Percentiles rank a stretch among this genome's conserved stretches.
Conservation (phyloP, 371 early-diverging fungal genomes). For the Rhizopus delemar region DNA sequence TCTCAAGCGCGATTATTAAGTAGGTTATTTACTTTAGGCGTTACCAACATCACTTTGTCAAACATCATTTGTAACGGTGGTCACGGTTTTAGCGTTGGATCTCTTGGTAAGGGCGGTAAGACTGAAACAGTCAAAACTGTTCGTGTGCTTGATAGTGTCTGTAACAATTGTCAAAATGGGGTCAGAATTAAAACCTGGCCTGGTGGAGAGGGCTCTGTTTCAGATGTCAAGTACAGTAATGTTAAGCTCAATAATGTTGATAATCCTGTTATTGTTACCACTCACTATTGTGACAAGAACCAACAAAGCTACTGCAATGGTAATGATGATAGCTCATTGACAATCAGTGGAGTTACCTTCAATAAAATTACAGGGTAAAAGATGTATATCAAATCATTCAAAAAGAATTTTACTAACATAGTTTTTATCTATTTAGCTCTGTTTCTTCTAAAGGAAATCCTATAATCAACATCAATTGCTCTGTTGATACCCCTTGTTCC, state of each 20-base stretch:
- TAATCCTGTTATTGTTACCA: conserved; percentile 30
- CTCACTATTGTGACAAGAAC: conserved; percentile 30
- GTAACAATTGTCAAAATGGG: conserved; percentile 43
- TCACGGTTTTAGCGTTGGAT: conserved; percentile 44
- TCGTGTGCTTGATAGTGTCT: conserved; percentile 21
- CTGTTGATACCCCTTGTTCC: conserved; percentile 28
- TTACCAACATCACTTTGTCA: conserved; percentile 29
- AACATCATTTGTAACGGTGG: conserved; percentile 29
- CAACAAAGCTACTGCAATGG: conserved; percentile 21
- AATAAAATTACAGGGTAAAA: conserved; percentile 18
- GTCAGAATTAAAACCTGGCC: conserved; percentile 46
- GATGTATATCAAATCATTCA: too few relatives aligned
- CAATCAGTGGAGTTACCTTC: conserved; percentile 29
- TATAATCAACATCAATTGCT: conserved; percentile 33
- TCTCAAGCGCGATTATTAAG: too few relatives aligned
- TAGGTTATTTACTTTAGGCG: conserved; percentile 2
- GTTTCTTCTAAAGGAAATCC: conserved; percentile 15
- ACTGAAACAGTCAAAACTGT: conserved; percentile 28
- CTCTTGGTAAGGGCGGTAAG: conserved; percentile 35
- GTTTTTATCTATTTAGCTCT: conserved; percentile 4
- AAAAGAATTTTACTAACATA: too few relatives aligned
- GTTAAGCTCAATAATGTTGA: conserved; percentile 25
- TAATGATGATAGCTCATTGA: conserved; percentile 25
- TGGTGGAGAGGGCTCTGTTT: conserved; percentile 29
- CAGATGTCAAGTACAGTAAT: conserved; percentile 18